Conservation (phyloP, 2,329 filamentous ascomycete species). For the Dactylellina sp. region DNA sequence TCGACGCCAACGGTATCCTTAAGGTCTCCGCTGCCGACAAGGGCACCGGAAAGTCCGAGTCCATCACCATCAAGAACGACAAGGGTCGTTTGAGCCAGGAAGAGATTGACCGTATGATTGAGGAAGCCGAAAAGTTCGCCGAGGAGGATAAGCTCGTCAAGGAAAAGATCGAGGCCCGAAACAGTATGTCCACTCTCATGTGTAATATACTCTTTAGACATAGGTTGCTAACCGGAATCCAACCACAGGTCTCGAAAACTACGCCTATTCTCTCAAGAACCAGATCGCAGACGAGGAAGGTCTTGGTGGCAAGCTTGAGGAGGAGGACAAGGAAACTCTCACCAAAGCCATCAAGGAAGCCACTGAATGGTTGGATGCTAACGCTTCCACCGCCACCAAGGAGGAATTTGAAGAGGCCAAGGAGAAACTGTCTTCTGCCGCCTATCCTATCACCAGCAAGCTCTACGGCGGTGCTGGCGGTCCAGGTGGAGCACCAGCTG, state of each 20-base stretch:
- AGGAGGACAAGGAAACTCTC: conserved; percentile 97
- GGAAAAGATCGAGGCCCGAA: conserved; percentile 95
- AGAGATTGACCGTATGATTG: conserved; percentile 99
- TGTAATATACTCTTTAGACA: not conserved
- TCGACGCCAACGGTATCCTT: conserved; percentile 98
- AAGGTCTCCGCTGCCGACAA: conserved; percentile 97
- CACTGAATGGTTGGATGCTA: conserved; percentile 96
- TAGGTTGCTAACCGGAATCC: conserved; percentile 26
- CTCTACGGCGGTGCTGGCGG: conserved; percentile 80
- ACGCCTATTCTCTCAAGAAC: conserved; percentile 99
- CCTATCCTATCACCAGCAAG: conserved; percentile 99
- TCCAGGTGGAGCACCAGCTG: conserved; percentile 67
- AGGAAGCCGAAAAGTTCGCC: conserved; percentile 97
- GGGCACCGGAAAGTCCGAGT: conserved; percentile 96
- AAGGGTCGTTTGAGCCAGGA: conserved; percentile 96
- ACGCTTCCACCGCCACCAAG: conserved; percentile 77
- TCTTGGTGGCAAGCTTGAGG: conserved; percentile 97
- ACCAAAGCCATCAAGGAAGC: conserved; percentile 97
- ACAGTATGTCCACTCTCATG: conserved; percentile 66
- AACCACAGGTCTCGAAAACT: conserved; percentile 84
- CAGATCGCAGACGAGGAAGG: conserved; percentile 97
- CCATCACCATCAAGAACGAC: conserved; percentile 99
- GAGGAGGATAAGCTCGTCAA: conserved; percentile 99
- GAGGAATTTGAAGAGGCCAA: conserved; percentile 99
- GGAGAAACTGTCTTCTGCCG: conserved; percentile 96